Evolutionary conservation across 2,329 filamentous ascomycete species (phyloP).

Genomic region (Chrysoporthe austroafricana): DNA sequence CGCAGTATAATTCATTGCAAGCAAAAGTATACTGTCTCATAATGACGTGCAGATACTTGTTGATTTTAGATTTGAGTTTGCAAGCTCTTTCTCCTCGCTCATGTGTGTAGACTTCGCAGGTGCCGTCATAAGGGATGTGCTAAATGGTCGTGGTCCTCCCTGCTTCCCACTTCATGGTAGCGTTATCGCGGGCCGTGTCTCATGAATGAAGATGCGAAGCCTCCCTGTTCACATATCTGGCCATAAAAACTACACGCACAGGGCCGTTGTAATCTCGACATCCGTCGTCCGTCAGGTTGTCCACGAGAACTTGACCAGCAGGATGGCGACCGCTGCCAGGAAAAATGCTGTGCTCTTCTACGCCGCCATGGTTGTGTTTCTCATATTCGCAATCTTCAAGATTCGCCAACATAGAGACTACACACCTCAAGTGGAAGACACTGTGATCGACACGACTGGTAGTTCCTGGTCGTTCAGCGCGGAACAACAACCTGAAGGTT

Average conservation of each 20-base stretch:
- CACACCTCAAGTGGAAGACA: not conserved
- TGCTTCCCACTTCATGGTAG: not conserved
- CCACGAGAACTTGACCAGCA: not conserved
- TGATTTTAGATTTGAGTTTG: not conserved
- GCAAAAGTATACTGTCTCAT: not conserved
- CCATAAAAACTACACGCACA: not conserved
- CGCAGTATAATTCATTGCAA: not conserved
- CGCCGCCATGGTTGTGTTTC: not conserved
- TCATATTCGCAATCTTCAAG: slow-evolving; percentile 6
- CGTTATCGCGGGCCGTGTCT: not conserved
- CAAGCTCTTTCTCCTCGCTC: not conserved
- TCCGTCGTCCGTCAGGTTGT: not conserved
- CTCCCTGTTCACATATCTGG: not conserved
- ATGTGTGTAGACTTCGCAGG: not conserved
- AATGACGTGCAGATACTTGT: not conserved
- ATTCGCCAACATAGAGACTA: not conserved
- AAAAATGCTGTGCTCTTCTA: not conserved
- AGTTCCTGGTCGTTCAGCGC: slow-evolving; percentile 5
- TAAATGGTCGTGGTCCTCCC: not conserved
- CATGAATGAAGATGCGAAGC: not conserved
- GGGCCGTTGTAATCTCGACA: not conserved
- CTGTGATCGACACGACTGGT: slow-evolving; percentile 4
- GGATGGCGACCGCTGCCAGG: not conserved
- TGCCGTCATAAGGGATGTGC: not conserved
- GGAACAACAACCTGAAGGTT: not conserved